These are phyloP conservation scores for Ophiostoma novo-ulmi DNA, from an alignment of 2,329 filamentous ascomycete genomes.

Conservation along the genomic window DNA sequence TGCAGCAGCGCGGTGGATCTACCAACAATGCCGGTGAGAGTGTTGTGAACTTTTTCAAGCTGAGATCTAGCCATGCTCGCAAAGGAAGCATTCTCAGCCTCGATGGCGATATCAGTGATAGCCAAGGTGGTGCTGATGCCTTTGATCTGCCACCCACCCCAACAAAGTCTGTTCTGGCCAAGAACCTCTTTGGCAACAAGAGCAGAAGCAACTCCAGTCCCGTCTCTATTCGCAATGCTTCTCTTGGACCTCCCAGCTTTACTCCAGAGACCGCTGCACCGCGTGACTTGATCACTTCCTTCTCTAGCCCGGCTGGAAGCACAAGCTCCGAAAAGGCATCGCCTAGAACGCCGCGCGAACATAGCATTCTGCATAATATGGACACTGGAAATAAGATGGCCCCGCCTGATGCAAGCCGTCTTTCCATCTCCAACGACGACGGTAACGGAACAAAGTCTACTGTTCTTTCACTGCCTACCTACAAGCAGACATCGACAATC, in stretches of 20 bases:
- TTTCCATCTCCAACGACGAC: conserved; percentile 66
- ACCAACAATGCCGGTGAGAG: conserved; percentile 24
- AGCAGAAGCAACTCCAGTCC: conserved; percentile 25
- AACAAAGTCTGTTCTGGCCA: conserved; percentile 61
- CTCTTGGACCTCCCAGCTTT: conserved; percentile 13
- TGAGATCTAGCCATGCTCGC: conserved; percentile 43
- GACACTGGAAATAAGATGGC: conserved; percentile 42
- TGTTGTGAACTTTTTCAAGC: conserved; percentile 63
- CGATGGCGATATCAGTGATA: conserved; percentile 60
- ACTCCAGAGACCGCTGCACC: conserved; percentile 16
- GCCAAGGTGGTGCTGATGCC: conserved; percentile 44
- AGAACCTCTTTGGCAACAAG: conserved; percentile 32
- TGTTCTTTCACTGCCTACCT: conserved; percentile 34
- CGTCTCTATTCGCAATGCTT: conserved; percentile 25
- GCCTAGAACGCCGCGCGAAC: conserved; percentile 75
- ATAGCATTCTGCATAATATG: conserved; percentile 29
- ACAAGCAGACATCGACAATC: conserved; percentile 33
- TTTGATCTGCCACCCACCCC: conserved; percentile 84
- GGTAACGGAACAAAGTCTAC: conserved; percentile 9
- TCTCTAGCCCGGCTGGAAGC: conserved; percentile 49
- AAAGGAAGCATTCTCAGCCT: conserved; percentile 72
- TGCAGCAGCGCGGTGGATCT: conserved; percentile 41
- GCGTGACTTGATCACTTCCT: neutral
- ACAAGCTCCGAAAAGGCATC: conserved; percentile 47
- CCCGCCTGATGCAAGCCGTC: conserved; percentile 72